Percentiles rank a stretch among this genome's conserved stretches.
Conservation (phyloP, 169 alveolate species). For the Plasmodium adleri region DNA sequence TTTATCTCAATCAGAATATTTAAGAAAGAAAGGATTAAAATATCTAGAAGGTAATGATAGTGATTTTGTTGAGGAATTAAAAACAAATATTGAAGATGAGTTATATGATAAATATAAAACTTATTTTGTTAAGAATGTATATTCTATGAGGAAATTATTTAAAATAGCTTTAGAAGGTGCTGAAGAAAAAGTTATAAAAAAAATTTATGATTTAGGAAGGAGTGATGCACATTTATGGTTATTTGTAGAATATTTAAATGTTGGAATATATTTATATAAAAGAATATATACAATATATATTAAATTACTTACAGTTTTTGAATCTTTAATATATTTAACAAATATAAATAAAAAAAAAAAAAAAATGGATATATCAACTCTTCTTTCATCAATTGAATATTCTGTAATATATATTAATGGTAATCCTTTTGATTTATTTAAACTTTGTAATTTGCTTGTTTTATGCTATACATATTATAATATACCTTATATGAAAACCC, state of each 20-base stretch:
- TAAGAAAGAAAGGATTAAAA: neutral
- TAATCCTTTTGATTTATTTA: slow-evolving; percentile 20
- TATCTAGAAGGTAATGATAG: neutral
- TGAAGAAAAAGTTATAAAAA: slow-evolving; percentile 26
- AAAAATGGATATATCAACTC: neutral
- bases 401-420: slow-evolving; percentile 36
- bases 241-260: slow-evolving; percentile 44
- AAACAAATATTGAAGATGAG: slow-evolving; percentile 23
- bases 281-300: slow-evolving; percentile 40
- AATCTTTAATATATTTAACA: slow-evolving; percentile 45
- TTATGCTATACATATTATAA: neutral
- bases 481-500: neutral
- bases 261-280: slow-evolving; percentile 47
- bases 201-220: slow-evolving; percentile 61
- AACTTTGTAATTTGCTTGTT: slow-evolving; percentile 38
- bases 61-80: slow-evolving; percentile 46
- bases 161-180: slow-evolving; percentile 59
- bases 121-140: slow-evolving; percentile 49
- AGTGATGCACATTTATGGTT: slow-evolving; percentile 73
- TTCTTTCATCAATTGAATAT: slow-evolving; percentile 16
- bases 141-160: slow-evolving; percentile 58
- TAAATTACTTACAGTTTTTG: slow-evolving; percentile 31
- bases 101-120: slow-evolving; percentile 46
- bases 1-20: neutral
- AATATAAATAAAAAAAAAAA: slow-evolving; percentile 31